Evolutionary conservation across 768 basidiomycete species (phyloP), one percentile per base, ranked within the genome.

Genomic region (Panaeolus papilionaceus): DNA sequence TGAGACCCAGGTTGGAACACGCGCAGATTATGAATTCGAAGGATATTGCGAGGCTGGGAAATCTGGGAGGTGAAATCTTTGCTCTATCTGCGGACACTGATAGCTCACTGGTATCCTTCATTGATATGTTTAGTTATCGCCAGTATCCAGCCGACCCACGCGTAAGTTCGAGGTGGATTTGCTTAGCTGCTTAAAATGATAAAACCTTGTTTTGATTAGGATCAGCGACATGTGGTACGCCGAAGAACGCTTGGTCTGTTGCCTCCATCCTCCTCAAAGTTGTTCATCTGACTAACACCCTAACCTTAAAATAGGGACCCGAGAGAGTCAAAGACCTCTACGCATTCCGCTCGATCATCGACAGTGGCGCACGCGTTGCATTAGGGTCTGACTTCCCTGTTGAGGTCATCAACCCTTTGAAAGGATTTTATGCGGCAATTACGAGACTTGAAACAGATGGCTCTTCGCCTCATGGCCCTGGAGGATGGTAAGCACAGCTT

Each of bases 371-470:
- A 65, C 79, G 86, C 65, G 88, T 96, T 65, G 88, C 92, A 2
- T 78, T 97, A 23, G 95, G 96, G 12, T 94, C 93, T 4, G 95
- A 97, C 79, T 94, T 92, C 70, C 96, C 96, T 1, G 94, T 98
- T 40, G 96, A 96, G 73, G 84, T 85, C 47, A 84, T 95, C 77
- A 93, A 95, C 74, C 96, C 96, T 16, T 82, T 98, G 45, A 81
- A 86, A 66, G 91, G 91, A 3, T 95, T 97, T 77, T 93, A 94
- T 75, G 93, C 96, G 18, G 94, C 95, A 0, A 84, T 95, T 28
- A 89, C 93, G 2, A 85, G 96, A 40, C 79, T 93, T 58, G 88
- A 89, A 28, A 81, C 85, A 8, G 81, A 85, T 38, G 95, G 94
- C 20, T 77, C 79, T 58, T 95, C 94, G 39, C 96, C 95, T 9